Evolutionary conservation across 345 rosid species (phyloP), one percentile per base, ranked within the genome.

Genomic region (Ceriops zippeliana): DNA sequence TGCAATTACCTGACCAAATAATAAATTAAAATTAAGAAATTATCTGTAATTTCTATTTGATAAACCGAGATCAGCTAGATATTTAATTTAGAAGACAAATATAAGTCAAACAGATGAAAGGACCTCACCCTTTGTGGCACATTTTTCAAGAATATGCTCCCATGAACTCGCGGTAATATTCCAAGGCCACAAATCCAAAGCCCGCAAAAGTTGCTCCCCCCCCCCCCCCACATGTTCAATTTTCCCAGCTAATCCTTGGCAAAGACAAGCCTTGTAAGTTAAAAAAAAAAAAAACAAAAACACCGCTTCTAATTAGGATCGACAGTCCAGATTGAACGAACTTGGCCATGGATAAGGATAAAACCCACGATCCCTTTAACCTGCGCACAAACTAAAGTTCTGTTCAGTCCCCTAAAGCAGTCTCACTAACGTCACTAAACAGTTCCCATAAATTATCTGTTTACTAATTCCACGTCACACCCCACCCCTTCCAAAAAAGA

Each of bases 291-390:
- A n/a, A n/a, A n/a, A n/a, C n/a, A n/a, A n/a, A 10, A 49, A 34
- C 58, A 7, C 3, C 1, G 34, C 24, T 46, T 53, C 60, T 9
- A 21, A 17, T 4, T 32, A 1, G 35, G 30, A 28, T 27, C 30
- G 54, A 75, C 69, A 66, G 71, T 67, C 58, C 26, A 47, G 71
- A 68, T 75, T 37, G 11, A 53, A 32, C 49, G 22, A 67, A 42
- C 67, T 9, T 42, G 56, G 11, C 24, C 47, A 8, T 11, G 53
- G 84, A 80, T 77, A 77, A 77, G 81, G 84, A 77, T 76, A 73
- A 80, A 76, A 67, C 73, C 58, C 68, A 67, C 46, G 32, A 61
- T 7, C 59, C 24, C 46, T 27, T 42, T 16, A 57, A 32, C 60
- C 65, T 47, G 75, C 24, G 22, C 37, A 15, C 67, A 34, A 71